A percentile compares a stretch with the other conserved stretches of the same genome.
Evolutionary conservation across 2,329 filamentous ascomycete species (phyloP).

Genomic region (Zymoseptoria pseudotritici): DNA sequence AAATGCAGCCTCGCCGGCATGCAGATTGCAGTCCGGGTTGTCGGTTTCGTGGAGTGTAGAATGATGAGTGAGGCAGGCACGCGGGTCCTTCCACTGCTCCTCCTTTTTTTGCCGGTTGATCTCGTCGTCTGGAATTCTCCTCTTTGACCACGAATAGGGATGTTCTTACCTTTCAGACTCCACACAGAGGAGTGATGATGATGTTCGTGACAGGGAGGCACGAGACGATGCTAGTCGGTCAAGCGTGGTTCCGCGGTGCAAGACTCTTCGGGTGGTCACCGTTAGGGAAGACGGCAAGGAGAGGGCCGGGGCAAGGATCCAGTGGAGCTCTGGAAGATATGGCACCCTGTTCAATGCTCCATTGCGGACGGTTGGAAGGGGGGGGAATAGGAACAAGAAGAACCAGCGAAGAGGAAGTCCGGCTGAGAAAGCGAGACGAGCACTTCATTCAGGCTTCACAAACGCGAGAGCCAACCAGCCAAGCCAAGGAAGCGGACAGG

Average conservation of each 20-base stretch:
- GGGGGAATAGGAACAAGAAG: conserved; percentile 3
- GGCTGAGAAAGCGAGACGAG: background rate
- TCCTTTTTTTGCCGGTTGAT: background rate
- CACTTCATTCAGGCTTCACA: conserved; percentile 1
- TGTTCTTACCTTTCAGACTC: background rate
- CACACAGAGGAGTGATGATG: background rate
- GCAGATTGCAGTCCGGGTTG: background rate
- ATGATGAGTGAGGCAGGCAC: background rate
- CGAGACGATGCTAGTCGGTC: conserved; percentile 7
- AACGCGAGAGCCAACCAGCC: background rate
- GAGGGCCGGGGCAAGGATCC: conserved; percentile 12
- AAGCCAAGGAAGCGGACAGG: background rate
- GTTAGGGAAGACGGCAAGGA: conserved; percentile 13
- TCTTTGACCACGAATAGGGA: background rate
- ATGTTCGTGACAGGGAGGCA: conserved; percentile 4
- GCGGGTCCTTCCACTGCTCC: background rate
- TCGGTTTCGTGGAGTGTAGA: background rate
- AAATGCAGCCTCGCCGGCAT: background rate
- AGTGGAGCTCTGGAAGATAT: conserved; percentile 17
- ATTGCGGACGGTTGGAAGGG: conserved; percentile 12
- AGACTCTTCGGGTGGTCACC: conserved; percentile 20
- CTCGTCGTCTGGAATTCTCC: background rate
- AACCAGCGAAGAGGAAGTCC: background rate
- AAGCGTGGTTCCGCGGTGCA: conserved; percentile 18
- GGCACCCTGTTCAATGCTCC: conserved; percentile 16